Percentiles rank a stretch among this genome's conserved stretches.
These are phyloP conservation scores for Plectosphaerella plurivora DNA, from an alignment of 2,329 filamentous ascomycete genomes.

Conservation along the genomic window DNA sequence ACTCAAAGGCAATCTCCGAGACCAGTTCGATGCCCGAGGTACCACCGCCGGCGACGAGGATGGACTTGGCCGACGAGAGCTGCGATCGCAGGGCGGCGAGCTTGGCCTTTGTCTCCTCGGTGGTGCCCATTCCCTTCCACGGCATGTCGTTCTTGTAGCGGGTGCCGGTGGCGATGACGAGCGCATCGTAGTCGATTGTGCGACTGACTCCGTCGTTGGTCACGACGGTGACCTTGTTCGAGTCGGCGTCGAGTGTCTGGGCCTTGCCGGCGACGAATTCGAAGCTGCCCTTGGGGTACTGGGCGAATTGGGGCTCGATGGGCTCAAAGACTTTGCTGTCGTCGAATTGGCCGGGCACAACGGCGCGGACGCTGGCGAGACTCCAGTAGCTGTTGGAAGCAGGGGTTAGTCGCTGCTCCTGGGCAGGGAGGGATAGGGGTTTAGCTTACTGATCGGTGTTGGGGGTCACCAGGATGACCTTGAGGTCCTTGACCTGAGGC, in stretches of 20 bases:
- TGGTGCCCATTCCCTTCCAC: conserved; percentile 42
- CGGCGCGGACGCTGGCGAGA: conserved; percentile 48
- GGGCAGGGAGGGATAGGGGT: too few relatives aligned
- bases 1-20: conserved; percentile 46
- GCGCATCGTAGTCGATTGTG: conserved; percentile 41
- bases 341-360: conserved; percentile 42
- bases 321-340: conserved; percentile 43
- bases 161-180: conserved; percentile 50
- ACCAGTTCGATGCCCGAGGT: conserved; percentile 45
- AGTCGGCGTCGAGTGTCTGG: conserved; percentile 24
- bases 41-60: conserved; percentile 49
- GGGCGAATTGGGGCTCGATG: conserved; percentile 38
- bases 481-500: conserved; percentile 34
- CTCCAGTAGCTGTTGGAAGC: conserved; percentile 48
- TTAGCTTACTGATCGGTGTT: conserved; percentile 26
- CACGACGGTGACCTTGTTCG: conserved; percentile 31
- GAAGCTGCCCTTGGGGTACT: conserved; percentile 37
- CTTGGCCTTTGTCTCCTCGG: conserved; percentile 33
- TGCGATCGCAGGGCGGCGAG: conserved; percentile 29
- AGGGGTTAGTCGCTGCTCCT: conserved; percentile 1
- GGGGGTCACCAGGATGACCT: conserved; percentile 49
- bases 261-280: conserved; percentile 47
- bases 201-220: conserved; percentile 22
- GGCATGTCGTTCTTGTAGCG: conserved; percentile 37
- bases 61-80: conserved; percentile 37